Evolutionary conservation across 306 rosid species (phyloP), one percentile per base, ranked within the genome.

Genomic region (Prunus mume): DNA sequence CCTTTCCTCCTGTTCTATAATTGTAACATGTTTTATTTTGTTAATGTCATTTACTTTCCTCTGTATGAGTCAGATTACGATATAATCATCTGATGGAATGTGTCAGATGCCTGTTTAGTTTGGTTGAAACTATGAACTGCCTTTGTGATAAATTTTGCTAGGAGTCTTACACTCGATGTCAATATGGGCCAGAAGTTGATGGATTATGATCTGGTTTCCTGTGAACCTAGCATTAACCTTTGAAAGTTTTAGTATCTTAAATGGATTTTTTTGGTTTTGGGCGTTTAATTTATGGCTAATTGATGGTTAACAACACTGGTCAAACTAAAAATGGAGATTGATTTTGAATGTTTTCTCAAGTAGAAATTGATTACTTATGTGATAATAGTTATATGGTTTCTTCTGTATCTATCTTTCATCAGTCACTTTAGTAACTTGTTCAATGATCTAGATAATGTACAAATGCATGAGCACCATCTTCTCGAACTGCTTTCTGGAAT

Each of bases 391-490:
- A 18, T 69, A 28, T 47, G 28, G 74, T 54, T 65, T 66, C 38
- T 25, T 34, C 38, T 34, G 1, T 50, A 43, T 64, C 45, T 14
- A 18, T 11, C 67, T 79, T 77, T 68, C 58, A 72, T 47, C 56
- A 28, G 69, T 32, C 49, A 32, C 52, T 32, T 50, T 47, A 78
- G 49, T 83, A 60, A 65, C 27, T 79, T 60, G 20, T 81, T 67
- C 82, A 12, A 41, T 77, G 86, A 78, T 82, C 78, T 78, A 91
- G 98, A 90, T 85, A 85, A 88, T 79, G 84, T 80, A 65, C 86
- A 92, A 83, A 81, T 89, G 93, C 93, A 86, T 67, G 96, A 90
- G 82, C 87, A 66, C 78, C 97, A 94, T 83, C 87, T 94, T 79
- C 87, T 85, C 74, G 96, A 83, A 75, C 90, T 94, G 69, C 90